Base-by-base conservation (phyloP, 768 basidiomycete genomes). In the Pisolithus orientalis region DNA sequence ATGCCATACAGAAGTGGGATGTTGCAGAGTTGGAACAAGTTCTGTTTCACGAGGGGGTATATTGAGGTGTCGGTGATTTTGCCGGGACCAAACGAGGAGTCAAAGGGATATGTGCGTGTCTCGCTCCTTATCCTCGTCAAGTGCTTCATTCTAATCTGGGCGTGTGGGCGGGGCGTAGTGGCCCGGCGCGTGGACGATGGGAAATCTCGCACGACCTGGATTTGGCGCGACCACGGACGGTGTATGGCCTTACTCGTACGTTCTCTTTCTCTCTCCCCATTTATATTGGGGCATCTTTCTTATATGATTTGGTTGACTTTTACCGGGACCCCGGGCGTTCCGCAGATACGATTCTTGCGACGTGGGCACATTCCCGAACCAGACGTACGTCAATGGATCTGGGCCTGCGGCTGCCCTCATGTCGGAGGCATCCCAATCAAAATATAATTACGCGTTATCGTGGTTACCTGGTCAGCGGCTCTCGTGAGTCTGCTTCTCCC, bases 1-100 rank as follows among this genome's bases (percentile, higher is more conserved):
- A 74, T 87, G 53, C 71, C 72, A 38, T 93, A 84, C 62, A 72
- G 80, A 58, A 82, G 73, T 62, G 90, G 84, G 5, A 90, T 92
- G 88, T 71, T 94, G 4, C 89, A 92, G 70, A 81, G 80, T 39
- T 94, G 91, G 90, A 93, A 93, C 69, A 90, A 93, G 74, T 84
- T 93, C 62, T 93, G 87, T 67, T 91, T 90, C 62, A 82, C 86
- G 28, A 79, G 78, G 27, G 90, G 90, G 5, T 77, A 78, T 46
- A 79, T 93, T 54, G 91, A 92, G 71, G 80, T 85, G 16, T 63
- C 72, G 3, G 71, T 83, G 8, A 72, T 74, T 0, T 69, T 87
- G 5, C 85, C 85, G 0, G 85, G 85, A 0, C 75, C 80, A 5
- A 71, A 80, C 55, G 73, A 76, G n/a, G 61, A 70, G 44, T 75